Evolutionary conservation across 257 asterid genomes (phyloP), one percentile per base, ranked within the genome.

Genomic region (Solanum gracilifrons): DNA sequence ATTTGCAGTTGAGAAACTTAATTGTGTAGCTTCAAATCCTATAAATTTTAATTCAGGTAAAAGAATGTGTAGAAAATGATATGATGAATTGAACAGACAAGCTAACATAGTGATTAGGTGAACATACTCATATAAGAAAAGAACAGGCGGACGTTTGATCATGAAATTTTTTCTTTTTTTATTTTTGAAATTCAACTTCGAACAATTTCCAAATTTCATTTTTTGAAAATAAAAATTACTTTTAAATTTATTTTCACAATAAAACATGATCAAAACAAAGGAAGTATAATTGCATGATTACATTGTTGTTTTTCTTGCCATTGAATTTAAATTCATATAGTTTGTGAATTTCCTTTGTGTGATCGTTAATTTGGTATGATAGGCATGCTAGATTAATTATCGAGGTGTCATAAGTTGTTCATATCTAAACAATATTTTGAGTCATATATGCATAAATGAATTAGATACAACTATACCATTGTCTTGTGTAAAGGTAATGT

Each of bases 1-100:
- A 90, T 91, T 87, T 94, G 93, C 93, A 87, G 96, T 92, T 94
- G 95, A 89, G 94, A 93, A 93, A 95, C 91, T 92, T 89, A 76
- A 90, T 68, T 91, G 29, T 73, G 46, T 73, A 73, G 13, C 41
- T 72, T 72, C 39, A 72, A 33, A 88, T 94, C 92, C 85, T 27
- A 58, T 46, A 23, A 62, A 51, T 29, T 43, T 73, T 87, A 55
- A 88, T 85, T 73, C 55, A 60, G 41, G 75, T 86, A 90, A 79
- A 69, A 41, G 85, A 46, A 80, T 80, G 85, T 80, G 69, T 29
- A 48, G 58, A 91, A 89, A 90, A 88, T 15, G 85, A 80, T 80
- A n/a, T 29, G 69, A 80, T 80, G 69, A 13, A 48, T 48, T 48
- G 58, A 31, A 48, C 85, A 80, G 84, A 86, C 60, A 66, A 77